Conservation (phyloP, 2,329 filamentous ascomycete species). For the Colletotrichum sp. region DNA sequence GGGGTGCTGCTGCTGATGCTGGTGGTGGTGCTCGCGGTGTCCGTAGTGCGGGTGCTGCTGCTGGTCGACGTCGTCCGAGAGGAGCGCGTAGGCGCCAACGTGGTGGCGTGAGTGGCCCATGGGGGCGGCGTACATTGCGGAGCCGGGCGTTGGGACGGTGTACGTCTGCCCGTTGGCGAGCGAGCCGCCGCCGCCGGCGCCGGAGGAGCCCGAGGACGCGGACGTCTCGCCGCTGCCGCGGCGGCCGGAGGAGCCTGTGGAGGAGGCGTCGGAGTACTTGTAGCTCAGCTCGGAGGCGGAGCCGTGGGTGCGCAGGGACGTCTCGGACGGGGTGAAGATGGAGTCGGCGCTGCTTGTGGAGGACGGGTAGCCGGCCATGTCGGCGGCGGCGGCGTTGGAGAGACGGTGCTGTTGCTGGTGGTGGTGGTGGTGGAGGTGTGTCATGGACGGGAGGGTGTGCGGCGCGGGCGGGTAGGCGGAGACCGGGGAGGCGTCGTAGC, state of each 20-base stretch:
- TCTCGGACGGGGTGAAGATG: slow-evolving; percentile 20
- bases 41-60: not conserved
- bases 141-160: slow-evolving; percentile 9
- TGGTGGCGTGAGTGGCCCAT: slow-evolving; percentile 1
- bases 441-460: slow-evolving; percentile 15
- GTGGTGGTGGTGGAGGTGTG: not conserved
- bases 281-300: slow-evolving; percentile 20
- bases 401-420: not conserved
- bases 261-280: slow-evolving; percentile 17
- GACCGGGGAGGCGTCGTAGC: not conserved
- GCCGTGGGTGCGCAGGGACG: slow-evolving; percentile 13
- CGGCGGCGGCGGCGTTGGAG: not conserved
- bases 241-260: not conserved
- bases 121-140: slow-evolving; percentile 4
- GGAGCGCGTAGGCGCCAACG: not conserved
- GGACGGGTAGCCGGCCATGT: slow-evolving; percentile 7
- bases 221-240: slow-evolving; percentile 10
- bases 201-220: not conserved
- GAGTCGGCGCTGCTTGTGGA: slow-evolving; percentile 8
- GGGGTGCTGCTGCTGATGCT: not conserved
- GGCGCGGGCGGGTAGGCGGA: slow-evolving; percentile 3
- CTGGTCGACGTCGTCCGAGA: not conserved
- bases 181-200: not conserved
- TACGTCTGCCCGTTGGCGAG: slow-evolving; percentile 18
- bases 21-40: not conserved